These are phyloP conservation scores for Sporisorium scitamineum DNA, from an alignment of 1,284 basidiomycete species.

Conservation along the genomic window DNA sequence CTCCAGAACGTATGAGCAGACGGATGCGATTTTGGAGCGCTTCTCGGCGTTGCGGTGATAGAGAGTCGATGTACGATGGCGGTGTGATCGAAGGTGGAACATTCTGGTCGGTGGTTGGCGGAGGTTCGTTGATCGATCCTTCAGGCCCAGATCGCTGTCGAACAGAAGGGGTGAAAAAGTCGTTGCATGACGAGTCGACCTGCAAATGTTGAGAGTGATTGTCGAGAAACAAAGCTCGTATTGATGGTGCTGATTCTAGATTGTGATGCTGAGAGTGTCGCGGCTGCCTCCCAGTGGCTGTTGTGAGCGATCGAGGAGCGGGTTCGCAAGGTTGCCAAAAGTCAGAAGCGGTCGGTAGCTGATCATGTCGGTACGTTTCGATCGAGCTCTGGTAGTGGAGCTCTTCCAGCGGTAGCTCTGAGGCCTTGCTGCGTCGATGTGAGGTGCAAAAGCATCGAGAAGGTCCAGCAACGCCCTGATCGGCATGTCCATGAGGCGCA, in stretches of 20 bases:
- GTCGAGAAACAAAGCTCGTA: background rate
- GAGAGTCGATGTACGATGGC: constrained; percentile 24
- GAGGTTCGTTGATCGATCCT: background rate
- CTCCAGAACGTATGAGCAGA: constrained; percentile 25
- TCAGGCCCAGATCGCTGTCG: background rate
- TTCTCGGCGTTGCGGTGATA: background rate
- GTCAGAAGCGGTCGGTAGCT: background rate
- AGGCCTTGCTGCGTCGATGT: constrained; percentile 18
- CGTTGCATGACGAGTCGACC: background rate
- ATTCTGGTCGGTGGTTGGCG: background rate
- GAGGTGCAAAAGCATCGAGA: constrained; percentile 48
- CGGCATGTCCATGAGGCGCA: constrained; percentile 30
- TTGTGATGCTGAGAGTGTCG: background rate
- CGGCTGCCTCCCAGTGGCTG: background rate
- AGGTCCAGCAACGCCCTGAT: constrained; percentile 29
- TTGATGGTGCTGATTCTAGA: constrained; percentile 2
- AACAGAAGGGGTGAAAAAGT: constrained; percentile 42
- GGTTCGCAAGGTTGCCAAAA: constrained; percentile 20
- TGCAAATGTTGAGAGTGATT: background rate
- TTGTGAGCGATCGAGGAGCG: background rate
- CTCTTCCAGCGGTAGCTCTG: constrained; percentile 35
- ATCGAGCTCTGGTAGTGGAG: constrained; percentile 19
- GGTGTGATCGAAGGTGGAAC: background rate
- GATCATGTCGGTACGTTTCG: constrained; percentile 20
- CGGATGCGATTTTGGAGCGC: constrained; percentile 16